phyloP scores from a whole-genome alignment of 2,329 filamentous ascomycete genomes.

The Anthostomella pinea region DNA sequence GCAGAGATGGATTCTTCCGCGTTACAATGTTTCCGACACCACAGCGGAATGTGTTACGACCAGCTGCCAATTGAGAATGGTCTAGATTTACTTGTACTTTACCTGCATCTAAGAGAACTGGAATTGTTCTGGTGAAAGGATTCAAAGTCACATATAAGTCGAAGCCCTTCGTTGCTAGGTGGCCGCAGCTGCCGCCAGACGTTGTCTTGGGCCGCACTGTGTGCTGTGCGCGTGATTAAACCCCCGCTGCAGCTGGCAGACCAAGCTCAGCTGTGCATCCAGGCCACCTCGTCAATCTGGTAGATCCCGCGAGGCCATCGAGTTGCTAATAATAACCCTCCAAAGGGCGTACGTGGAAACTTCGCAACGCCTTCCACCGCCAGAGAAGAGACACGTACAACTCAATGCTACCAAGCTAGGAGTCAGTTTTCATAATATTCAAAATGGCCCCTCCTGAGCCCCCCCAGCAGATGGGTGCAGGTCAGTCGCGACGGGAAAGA shows the following conservation, averaged over 20 bases:
- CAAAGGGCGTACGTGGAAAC: constrained; percentile 24
- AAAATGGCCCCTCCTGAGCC: constrained; percentile 33
- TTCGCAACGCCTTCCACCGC: constrained; percentile 12
- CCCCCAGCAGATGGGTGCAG: constrained; percentile 27
- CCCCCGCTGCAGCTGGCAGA: constrained; percentile 18
- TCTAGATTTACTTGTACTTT: too few species aligned
- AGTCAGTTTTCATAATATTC: constrained; percentile 12
- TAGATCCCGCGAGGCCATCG: constrained; percentile 1
- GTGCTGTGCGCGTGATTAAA: too few species aligned
- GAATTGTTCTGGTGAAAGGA: too few species aligned
- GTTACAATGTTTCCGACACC: too few species aligned
- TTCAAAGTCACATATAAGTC: not conserved
- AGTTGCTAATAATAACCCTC: constrained; percentile 4
- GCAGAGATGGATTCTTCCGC: too few species aligned
- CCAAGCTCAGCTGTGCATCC: constrained; percentile 1
- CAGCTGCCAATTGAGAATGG: too few species aligned
- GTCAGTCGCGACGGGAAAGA: constrained; percentile 23
- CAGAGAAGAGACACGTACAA: constrained; percentile 1
- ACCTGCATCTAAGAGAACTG: too few species aligned
- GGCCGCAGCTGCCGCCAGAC: constrained; percentile 5
- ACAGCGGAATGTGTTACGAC: too few species aligned
- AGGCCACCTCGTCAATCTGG: constrained; percentile 12
- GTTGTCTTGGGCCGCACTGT: too few species aligned
- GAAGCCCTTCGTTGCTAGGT: too few species aligned
- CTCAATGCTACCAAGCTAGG: constrained; percentile 9